Evolutionary conservation across 2,329 filamentous ascomycete genomes (phyloP), one percentile per base, ranked within the genome.

Genomic region (Cytospora piceae): DNA sequence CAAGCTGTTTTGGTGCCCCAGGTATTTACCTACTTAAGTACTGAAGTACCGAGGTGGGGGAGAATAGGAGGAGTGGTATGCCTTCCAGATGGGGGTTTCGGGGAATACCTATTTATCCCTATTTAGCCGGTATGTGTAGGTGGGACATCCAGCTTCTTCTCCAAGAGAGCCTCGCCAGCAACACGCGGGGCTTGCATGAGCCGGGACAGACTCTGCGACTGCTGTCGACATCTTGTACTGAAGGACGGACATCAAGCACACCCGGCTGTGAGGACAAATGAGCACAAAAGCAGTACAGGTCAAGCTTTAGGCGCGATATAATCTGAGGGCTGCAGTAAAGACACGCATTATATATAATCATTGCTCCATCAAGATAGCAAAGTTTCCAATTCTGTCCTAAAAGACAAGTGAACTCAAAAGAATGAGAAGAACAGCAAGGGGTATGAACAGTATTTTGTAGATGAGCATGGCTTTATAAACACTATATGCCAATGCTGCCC

Each of bases 61-160:
- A 2, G 39, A 17, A n/a, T 15, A 42, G 17, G 39, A 42, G 11
- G 34, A 37, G 34, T 37, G 34, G 34, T 37, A 74, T 68, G 3
- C 72, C 63, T 66, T 12, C 29, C 58, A 24, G 20, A 55, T 49
- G 27, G 27, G n/a, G 54, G 11, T 42, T 42, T 46, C 46, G 37
- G 60, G 31, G 34, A 54, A 29, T 14, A 29, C 55, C 62, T 37
- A 37, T 51, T 61, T 55, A 65, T 58, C 49, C 55, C 42, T 22
- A 54, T 62, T 58, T 64, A 63, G 34, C 61, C 61, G 61, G 60
- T 52, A 24, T 42, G 31, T 55, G 49, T 42, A 37, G 32, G 51
- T 52, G 55, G 52, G 52, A 62, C 37, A 56, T 32, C 12, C 52
- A n/a, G 17, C 46, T 32, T 61, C 15, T 29, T 61, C 58, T 54